A percentile compares a stretch with the other conserved stretches of the same genome.
Evolutionary conservation across 345 rosid species (phyloP).

Genomic region (Schrenkiella parvula): DNA sequence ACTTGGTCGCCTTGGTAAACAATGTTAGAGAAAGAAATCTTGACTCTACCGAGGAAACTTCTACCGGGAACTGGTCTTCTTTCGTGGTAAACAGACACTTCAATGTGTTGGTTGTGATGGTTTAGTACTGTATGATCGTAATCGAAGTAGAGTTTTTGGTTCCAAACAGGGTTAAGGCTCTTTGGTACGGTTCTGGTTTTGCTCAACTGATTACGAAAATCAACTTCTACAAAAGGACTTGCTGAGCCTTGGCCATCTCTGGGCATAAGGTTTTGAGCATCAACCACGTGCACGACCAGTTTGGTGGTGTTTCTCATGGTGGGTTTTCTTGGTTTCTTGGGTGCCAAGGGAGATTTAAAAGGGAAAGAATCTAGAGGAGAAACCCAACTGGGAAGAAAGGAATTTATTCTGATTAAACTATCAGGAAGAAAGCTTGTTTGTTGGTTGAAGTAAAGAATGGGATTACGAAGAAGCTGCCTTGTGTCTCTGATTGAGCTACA

Average conservation of each 20-base stretch:
- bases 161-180: constrained; percentile 47
- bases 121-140: constrained; percentile 19
- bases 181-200: constrained; percentile 46
- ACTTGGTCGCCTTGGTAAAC: constrained; percentile 53
- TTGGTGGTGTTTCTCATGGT: constrained; percentile 38
- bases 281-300: constrained; percentile 46
- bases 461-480: constrained; percentile 44
- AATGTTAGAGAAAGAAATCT: constrained; percentile 40
- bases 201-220: constrained; percentile 45
- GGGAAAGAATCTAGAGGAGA: constrained; percentile 8
- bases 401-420: constrained; percentile 35
- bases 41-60: constrained; percentile 47
- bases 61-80: constrained; percentile 42
- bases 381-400: constrained; percentile 54
- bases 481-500: constrained; percentile 12
- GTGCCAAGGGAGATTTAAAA: constrained; percentile 32
- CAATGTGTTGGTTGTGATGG: constrained; percentile 30
- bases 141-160: constrained; percentile 50
- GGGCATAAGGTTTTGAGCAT: constrained; percentile 54
- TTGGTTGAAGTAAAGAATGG: constrained; percentile 54
- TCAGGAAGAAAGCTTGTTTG: constrained; percentile 14
- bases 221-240: constrained; percentile 48
- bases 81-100: constrained; percentile 45
- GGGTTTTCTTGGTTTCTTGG: constrained; percentile 29
- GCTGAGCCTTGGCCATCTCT: constrained; percentile 54